Percentiles rank a stretch among this genome's conserved stretches.
These are phyloP conservation scores for Metarhizium guizhouense DNA, from an alignment of 2,329 filamentous ascomycete genomes.

Conservation along the genomic window DNA sequence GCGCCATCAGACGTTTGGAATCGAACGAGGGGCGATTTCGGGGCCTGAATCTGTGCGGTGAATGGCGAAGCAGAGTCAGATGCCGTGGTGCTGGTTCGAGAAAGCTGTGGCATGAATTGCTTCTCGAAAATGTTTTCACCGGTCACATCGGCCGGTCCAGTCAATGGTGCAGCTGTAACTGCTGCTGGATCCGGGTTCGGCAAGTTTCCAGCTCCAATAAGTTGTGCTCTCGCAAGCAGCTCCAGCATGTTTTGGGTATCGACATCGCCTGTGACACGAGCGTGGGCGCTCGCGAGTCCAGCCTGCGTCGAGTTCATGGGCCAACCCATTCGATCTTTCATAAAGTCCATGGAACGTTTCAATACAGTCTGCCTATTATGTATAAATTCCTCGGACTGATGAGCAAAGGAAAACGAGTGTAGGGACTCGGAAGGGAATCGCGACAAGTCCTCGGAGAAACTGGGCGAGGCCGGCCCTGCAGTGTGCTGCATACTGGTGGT, in stretches of 20 bases:
- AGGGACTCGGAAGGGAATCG: constrained; percentile 93
- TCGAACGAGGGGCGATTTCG: constrained; percentile 10
- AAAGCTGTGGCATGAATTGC: constrained; percentile 55
- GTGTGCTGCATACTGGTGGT: constrained; percentile 44
- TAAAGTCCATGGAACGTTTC: constrained; percentile 91
- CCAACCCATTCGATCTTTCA: constrained; percentile 87
- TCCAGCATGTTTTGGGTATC: constrained; percentile 90
- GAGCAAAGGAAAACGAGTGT: constrained; percentile 96
- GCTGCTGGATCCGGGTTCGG: constrained; percentile 35
- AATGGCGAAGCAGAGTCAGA: constrained; percentile 26
- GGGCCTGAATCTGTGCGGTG: constrained; percentile 10
- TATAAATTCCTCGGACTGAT: constrained; percentile 85
- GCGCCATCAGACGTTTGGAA: constrained; percentile 6
- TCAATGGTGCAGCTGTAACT: constrained; percentile 50
- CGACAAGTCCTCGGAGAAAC: constrained; percentile 78
- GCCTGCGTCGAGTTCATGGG: constrained; percentile 56
- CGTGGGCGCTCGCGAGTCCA: constrained; percentile 74
- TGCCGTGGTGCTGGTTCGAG: constrained; percentile 39
- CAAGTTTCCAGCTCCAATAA: constrained; percentile 61
- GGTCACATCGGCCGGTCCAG: constrained; percentile 66
- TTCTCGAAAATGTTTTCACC: constrained; percentile 78
- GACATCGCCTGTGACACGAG: constrained; percentile 70
- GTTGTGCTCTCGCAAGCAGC: constrained; percentile 69
- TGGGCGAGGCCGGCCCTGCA: constrained; percentile 61
- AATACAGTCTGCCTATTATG: constrained; percentile 88